Base-by-base conservation (phyloP, 208 protist species). In the Leishmania amazonensis region DNA sequence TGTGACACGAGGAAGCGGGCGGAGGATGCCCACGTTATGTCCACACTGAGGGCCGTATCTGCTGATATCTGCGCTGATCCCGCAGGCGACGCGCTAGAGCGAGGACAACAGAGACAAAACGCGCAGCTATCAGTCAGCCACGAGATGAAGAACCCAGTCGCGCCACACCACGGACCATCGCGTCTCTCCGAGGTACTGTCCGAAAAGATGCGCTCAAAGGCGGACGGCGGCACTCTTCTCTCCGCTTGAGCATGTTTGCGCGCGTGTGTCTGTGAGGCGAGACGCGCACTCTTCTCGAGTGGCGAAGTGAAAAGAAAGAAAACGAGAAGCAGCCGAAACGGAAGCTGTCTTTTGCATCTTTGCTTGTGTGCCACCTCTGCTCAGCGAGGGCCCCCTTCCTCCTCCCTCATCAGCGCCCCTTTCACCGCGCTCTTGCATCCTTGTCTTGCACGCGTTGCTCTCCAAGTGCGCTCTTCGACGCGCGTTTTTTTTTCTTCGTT, bases 161-260 rank as follows among this genome's bases (percentile, higher is more conserved):
- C 53, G 19, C 31, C 68, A 49, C 68, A 6, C 6, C 68, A 31
- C 24, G 28, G 8, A 24, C 38, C 68, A 51, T 73, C 42, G 31
- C 57, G 72, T 1, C 72, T 76, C 28, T 47, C 72, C n/a, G 49
- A 76, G 49, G 72, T 60, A 28, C 72, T 76, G 6, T 76, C 72
- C 6, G 72, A 28, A 0, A 62, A 45, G 31, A 35, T 19, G n/a
- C 72, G 31, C 21, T 76, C 15, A 28, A 60, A 40, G 49, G 49
- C 28, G 5, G 5, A 7, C 8, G n/a, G 17, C 1, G 35, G 13
- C 51, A 21, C 72, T 60, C 13, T 57, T 45, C n/a, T 76, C 47
- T 60, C 58, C 31, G n/a, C 49, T 17, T 76, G 72, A 76, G 6
- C 8, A 38, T 28, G 45, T 38, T 24, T 51, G 62, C 15, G 31